Evolutionary conservation across 345 rosid species (phyloP), one percentile per base, ranked within the genome.

Genomic region (Bruguiera gymnorhiza): DNA sequence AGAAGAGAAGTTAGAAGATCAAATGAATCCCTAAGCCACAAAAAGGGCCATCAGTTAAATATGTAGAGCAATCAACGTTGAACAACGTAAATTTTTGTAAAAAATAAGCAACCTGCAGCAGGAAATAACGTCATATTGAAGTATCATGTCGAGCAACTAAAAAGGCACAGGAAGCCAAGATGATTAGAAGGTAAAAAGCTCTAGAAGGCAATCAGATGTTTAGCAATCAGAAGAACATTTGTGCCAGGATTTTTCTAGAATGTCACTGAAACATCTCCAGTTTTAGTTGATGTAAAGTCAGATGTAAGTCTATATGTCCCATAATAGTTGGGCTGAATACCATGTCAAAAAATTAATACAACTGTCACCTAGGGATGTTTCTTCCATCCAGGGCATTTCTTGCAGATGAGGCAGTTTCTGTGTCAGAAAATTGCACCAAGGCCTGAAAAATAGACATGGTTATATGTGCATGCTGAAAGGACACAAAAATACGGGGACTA

Each of bases 291-390:
- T 39, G 34, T 46, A 64, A 69, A 67, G 31, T 18, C 65, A 66
- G 51, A 26, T 75, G 76, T 50, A 75, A 46, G 74, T 58, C 65
- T 66, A 77, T 37, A 70, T 71, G 67, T 64, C 70, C 85, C 66
- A 78, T 50, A 71, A 66, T 79, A 83, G 84, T 78, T 67, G 72
- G 85, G 83, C 86, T 56, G 85, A 86, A 88, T 84, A 85, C 85
- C 82, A 58, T 77, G 83, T 84, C 81, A 79, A 84, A 89, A 66
- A 76, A 76, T 70, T 85, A 88, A 81, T 73, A 82, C 84, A 85
- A 84, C 77, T 54, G 87, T 90, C 89, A 96, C 99, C 99, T 96
- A 81, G 99, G 98, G 75, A 96, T 96, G 83, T 81, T 89, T 90
- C 99, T 86, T 86, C 98, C 96, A 79, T 90, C 98, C 59, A 96